Conservation (phyloP, 352 stramenopile species). For the Phytopythium vexans region DNA sequence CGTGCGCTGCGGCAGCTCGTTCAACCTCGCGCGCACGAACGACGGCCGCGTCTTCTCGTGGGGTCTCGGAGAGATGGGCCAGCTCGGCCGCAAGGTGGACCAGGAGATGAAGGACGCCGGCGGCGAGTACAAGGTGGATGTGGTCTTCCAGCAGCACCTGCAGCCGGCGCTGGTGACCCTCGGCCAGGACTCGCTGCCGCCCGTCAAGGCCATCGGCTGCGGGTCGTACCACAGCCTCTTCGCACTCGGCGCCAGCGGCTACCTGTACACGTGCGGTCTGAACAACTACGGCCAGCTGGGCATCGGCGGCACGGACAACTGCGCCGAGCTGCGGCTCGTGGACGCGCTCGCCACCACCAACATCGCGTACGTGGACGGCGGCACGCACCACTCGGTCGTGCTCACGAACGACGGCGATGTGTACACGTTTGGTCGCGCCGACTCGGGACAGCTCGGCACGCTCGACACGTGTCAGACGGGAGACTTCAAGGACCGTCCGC, state of each 20-base stretch:
- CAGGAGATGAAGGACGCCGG: slow-evolving; percentile 62
- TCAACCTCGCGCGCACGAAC: slow-evolving; percentile 84
- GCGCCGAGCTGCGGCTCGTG: slow-evolving; percentile 64
- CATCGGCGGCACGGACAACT: slow-evolving; percentile 85
- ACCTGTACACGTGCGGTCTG: slow-evolving; percentile 91
- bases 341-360: slow-evolving; percentile 66
- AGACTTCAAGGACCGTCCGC: slow-evolving; percentile 77
- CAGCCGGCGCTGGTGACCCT: slow-evolving; percentile 67
- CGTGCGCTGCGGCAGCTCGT: slow-evolving; percentile 79
- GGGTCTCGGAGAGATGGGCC: slow-evolving; percentile 89
- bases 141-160: slow-evolving; percentile 82
- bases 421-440: slow-evolving; percentile 91
- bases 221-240: slow-evolving; percentile 89
- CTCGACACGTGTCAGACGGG: slow-evolving; percentile 69
- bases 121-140: slow-evolving; percentile 68
- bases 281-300: slow-evolving; percentile 98
- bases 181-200: slow-evolving; percentile 39
- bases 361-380: slow-evolving; percentile 77
- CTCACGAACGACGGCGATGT: slow-evolving; percentile 86
- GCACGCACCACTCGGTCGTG: slow-evolving; percentile 91
- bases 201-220: slow-evolving; percentile 82
- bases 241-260: slow-evolving; percentile 49
- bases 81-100: slow-evolving; percentile 69
- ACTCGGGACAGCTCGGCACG: slow-evolving; percentile 93
- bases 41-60: slow-evolving; percentile 90